A percentile compares a stretch with the other conserved stretches of the same genome.
phyloP scores from a whole-genome alignment of 768 basidiomycete species.

The Boletales sp. region DNA sequence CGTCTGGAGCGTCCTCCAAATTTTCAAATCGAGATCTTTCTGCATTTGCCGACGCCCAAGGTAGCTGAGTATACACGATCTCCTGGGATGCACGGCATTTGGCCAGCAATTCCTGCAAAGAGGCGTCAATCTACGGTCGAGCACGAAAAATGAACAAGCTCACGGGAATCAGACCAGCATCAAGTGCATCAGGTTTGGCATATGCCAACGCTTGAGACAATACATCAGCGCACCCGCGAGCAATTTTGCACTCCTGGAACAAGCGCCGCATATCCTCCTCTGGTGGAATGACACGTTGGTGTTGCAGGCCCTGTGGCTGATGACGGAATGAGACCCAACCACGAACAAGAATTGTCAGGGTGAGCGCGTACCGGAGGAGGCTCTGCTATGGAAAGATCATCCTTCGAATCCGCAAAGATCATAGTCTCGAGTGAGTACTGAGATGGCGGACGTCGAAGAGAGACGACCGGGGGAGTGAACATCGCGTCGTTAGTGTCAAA shows the following conservation, averaged over 20 bases:
- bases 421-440: slow-evolving; percentile 34
- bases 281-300: slow-evolving; percentile 52
- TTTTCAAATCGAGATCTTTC: slow-evolving; percentile 55
- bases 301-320: no score
- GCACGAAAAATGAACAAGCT: slow-evolving; percentile 14
- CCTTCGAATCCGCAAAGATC: slow-evolving; percentile 33
- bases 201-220: slow-evolving; percentile 67
- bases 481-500: slow-evolving; percentile 77
- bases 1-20: slow-evolving; percentile 33
- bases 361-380: slow-evolving; percentile 16
- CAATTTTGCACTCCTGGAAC: slow-evolving; percentile 83
- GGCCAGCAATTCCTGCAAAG: slow-evolving; percentile 73
- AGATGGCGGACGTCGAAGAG: slow-evolving; percentile 28
- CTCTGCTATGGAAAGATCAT: slow-evolving; percentile 22
- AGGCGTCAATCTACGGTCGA: neutral
- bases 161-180: slow-evolving; percentile 63
- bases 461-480: slow-evolving; percentile 61
- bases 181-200: slow-evolving; percentile 63
- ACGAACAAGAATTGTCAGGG: neutral
- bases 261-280: slow-evolving; percentile 85
- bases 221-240: slow-evolving; percentile 73
- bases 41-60: slow-evolving; percentile 85
- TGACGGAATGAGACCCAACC: no score
- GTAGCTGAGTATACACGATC: slow-evolving; percentile 74
- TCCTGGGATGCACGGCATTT: slow-evolving; percentile 84